Evolutionary conservation across 306 rosid genomes (phyloP).

Genomic region (Cucumis melo): DNA sequence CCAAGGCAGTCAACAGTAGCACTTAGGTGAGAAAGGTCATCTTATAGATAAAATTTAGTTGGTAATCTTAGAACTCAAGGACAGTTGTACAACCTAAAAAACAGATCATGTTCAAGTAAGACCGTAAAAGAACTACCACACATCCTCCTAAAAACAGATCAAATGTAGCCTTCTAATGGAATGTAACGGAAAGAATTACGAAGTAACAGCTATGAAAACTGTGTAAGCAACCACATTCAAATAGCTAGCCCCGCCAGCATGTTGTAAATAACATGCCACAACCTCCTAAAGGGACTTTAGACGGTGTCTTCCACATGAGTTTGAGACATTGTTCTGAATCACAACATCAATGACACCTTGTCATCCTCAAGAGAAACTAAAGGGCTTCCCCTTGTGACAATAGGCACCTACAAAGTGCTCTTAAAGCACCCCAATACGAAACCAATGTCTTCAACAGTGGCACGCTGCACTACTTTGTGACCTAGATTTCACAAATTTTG

Average conservation of each 20-base stretch:
- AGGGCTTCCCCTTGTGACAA: not conserved
- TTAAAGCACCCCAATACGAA: not conserved
- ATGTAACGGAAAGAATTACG: too few relatives aligned
- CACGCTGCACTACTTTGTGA: not conserved
- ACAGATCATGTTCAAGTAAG: too few relatives aligned
- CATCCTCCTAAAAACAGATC: too few relatives aligned
- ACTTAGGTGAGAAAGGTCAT: not conserved
- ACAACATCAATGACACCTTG: not conserved
- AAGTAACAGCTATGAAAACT: too few relatives aligned
- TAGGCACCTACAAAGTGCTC: not conserved
- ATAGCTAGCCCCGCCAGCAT: not conserved
- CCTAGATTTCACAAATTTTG: not conserved
- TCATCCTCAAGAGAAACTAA: not conserved
- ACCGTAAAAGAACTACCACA: too few relatives aligned
- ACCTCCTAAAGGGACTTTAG: too few relatives aligned
- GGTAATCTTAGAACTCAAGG: not conserved
- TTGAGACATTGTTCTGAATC: not conserved
- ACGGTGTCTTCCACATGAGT: not conserved
- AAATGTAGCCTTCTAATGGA: too few relatives aligned
- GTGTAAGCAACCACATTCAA: not conserved
- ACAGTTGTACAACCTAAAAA: too few relatives aligned
- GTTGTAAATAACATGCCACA: not conserved
- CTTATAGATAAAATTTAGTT: not conserved
- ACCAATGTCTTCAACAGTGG: not conserved
- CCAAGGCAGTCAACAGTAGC: not conserved